Percentiles rank a stretch among this genome's conserved stretches.
phyloP scores from a whole-genome alignment of 2,329 filamentous ascomycete genomes.

The Cladophialophora exuberans region DNA sequence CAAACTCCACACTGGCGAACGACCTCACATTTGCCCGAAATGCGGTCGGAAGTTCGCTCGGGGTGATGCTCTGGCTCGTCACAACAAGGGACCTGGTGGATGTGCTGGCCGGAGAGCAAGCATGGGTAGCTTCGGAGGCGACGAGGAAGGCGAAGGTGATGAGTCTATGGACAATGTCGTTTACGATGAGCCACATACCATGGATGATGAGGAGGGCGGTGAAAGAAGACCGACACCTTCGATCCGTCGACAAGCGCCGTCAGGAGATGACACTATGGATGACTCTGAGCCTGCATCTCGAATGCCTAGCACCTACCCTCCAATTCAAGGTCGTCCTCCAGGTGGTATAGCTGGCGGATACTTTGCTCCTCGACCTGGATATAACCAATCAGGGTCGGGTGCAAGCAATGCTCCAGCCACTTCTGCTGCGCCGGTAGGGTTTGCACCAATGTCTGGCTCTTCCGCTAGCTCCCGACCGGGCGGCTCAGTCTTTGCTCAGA shows the following conservation, averaged over 20 bases:
- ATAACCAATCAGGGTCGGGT: conserved; percentile 53
- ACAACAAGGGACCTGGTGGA: conserved; percentile 93
- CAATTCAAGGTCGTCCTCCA: conserved; percentile 60
- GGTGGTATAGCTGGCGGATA: conserved; percentile 57
- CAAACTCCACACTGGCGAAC: conserved; percentile 94
- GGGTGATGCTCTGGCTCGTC: conserved; percentile 89
- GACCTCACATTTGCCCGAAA: conserved; percentile 91
- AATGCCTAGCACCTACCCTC: conserved; percentile 74
- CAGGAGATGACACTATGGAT: conserved; percentile 52
- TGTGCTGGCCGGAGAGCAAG: conserved; percentile 90
- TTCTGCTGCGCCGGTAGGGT: conserved; percentile 44
- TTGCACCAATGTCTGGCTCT: conserved; percentile 40
- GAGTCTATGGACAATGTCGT: conserved; percentile 67
- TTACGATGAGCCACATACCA: conserved; percentile 56
- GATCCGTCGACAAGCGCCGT: conserved; percentile 71
- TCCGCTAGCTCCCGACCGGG: conserved; percentile 46
- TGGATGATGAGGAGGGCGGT: conserved; percentile 51
- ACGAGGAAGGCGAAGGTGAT: conserved; percentile 62
- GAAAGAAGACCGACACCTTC: conserved; percentile 56
- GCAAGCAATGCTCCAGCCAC: conserved; percentile 51
- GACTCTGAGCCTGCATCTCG: conserved; percentile 54
- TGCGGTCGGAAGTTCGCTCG: conserved; percentile 94
- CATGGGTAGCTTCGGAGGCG: conserved; percentile 79
- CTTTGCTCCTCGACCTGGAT: conserved; percentile 65
- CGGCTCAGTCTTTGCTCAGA: conserved; percentile 69